These are phyloP conservation scores for Arabidopsis lyrata DNA, from an alignment of 441 rosid species.

Conservation along the genomic window DNA sequence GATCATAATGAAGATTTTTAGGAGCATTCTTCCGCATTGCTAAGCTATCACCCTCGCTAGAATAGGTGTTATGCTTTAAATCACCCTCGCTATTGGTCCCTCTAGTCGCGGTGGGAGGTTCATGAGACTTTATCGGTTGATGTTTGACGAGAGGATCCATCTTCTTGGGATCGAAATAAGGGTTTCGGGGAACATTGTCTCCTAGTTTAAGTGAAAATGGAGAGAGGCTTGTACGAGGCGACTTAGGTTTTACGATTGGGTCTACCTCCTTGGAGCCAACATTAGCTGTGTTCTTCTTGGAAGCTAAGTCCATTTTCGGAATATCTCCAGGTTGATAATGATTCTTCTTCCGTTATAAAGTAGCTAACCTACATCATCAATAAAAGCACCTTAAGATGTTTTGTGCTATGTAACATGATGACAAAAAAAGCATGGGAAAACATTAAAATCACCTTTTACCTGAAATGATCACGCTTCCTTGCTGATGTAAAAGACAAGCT, in stretches of 20 bases:
- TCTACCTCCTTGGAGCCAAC: slow-evolving; percentile 40
- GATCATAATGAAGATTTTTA: slow-evolving; percentile 40
- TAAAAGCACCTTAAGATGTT: background rate
- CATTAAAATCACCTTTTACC: slow-evolving; percentile 13
- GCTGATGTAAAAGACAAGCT: slow-evolving; percentile 16
- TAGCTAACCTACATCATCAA: slow-evolving; percentile 31
- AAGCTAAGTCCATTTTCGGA: slow-evolving; percentile 42
- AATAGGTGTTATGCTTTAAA: slow-evolving; percentile 27
- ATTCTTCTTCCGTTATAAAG: slow-evolving; percentile 12
- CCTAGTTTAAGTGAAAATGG: slow-evolving; percentile 41
- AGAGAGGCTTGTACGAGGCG: slow-evolving; percentile 31
- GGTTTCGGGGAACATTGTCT: slow-evolving; percentile 47
- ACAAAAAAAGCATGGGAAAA: slow-evolving; percentile 6
- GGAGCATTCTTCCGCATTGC: slow-evolving; percentile 26
- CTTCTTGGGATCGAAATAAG: slow-evolving; percentile 53
- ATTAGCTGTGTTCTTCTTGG: slow-evolving; percentile 41
- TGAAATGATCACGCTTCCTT: slow-evolving; percentile 43
- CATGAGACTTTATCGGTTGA: slow-evolving; percentile 38
- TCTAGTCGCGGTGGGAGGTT: slow-evolving; percentile 30
- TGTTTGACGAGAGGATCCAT: slow-evolving; percentile 53
- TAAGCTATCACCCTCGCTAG: slow-evolving; percentile 34
- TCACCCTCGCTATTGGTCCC: slow-evolving; percentile 38
- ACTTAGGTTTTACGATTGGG: slow-evolving; percentile 36
- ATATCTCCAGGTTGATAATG: slow-evolving; percentile 24
- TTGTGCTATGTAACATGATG: background rate